These are phyloP conservation scores for Guyanaporus albipodus DNA, from an alignment of 768 basidiomycete genomes.

Conservation along the genomic window DNA sequence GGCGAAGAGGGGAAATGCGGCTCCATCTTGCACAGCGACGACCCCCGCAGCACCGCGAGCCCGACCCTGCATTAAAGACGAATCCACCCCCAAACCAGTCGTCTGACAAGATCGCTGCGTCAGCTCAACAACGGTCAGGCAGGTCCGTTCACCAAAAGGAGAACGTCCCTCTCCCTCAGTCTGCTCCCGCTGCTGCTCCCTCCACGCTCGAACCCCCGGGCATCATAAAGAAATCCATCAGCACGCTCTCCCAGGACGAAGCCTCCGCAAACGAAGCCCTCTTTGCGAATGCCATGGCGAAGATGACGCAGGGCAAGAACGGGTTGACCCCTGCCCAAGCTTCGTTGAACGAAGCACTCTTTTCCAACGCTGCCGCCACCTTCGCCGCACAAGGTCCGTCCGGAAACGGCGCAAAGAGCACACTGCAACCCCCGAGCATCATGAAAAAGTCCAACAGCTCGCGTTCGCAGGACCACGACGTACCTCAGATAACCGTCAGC, in stretches of 20 bases:
- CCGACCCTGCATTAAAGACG: conserved; percentile 12
- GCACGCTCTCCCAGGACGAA: conserved; percentile 24
- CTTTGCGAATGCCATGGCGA: conserved; percentile 25
- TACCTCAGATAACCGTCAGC: conserved; percentile 27
- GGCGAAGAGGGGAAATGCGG: conserved; percentile 17
- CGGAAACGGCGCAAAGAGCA: conserved; percentile 3
- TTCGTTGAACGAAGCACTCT: conserved; percentile 24
- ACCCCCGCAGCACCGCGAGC: conserved; percentile 13
- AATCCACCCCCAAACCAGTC: conserved; percentile 9
- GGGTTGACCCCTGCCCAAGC: conserved; percentile 18
- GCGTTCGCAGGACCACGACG: conserved; percentile 25
- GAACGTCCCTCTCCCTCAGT: conserved; percentile 16
- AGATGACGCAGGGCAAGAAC: conserved; percentile 15
- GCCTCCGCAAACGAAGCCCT: conserved; percentile 22
- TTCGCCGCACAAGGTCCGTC: conserved; percentile 10
- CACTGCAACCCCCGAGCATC: conserved; percentile 16
- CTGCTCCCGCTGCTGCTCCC: conserved; percentile 2
- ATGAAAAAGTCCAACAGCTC: conserved; percentile 28
- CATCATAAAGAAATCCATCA: conserved; percentile 25
- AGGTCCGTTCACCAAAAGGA: conserved; percentile 27
- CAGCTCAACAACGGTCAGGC: conserved; percentile 9
- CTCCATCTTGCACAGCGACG: conserved; percentile 22
- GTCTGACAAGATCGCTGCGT: conserved; percentile 17
- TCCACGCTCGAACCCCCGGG: conserved; percentile 22
- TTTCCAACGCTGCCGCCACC: conserved; percentile 20